phyloP scores from a whole-genome alignment of 2,329 filamentous ascomycete species.

The Byssoonygena ceratinophila region DNA sequence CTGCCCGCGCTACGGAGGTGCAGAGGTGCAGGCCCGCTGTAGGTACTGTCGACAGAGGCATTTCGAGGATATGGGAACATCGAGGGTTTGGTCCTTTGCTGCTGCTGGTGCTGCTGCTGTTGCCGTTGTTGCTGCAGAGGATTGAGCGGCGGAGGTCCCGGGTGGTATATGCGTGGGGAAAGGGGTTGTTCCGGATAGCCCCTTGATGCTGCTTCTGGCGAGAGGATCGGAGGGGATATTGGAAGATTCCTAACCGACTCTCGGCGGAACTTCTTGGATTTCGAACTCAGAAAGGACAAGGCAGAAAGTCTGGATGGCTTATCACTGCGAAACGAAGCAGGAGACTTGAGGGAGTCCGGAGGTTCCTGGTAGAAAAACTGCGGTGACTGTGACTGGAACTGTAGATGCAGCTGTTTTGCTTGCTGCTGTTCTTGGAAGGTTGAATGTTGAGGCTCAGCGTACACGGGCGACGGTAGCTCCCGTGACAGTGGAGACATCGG shows the following conservation, averaged over 20 bases:
- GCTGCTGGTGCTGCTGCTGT: slow-evolving; percentile 12
- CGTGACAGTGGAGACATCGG: slow-evolving; percentile 14
- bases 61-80: slow-evolving; percentile 2
- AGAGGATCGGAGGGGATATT: slow-evolving; percentile 47
- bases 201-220: slow-evolving; percentile 34
- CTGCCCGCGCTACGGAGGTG: slow-evolving; percentile 24
- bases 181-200: slow-evolving; percentile 45
- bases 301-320: slow-evolving; percentile 32
- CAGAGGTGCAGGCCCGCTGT: slow-evolving; percentile 25
- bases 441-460: slow-evolving; percentile 12
- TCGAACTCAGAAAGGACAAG: slow-evolving; percentile 35
- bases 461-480: slow-evolving; percentile 6
- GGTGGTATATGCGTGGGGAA: slow-evolving; percentile 47
- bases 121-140: slow-evolving; percentile 28
- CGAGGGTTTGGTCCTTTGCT: slow-evolving; percentile 8
- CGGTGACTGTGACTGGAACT: slow-evolving; percentile 14
- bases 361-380: slow-evolving; percentile 14
- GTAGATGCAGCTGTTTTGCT: slow-evolving; percentile 1
- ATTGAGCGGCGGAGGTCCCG: slow-evolving; percentile 45
- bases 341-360: slow-evolving; percentile 16
- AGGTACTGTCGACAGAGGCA: slow-evolving; percentile 7
- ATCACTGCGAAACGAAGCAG: slow-evolving; percentile 27
- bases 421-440: not conserved
- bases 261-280: slow-evolving; percentile 37
- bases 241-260: slow-evolving; percentile 44